These are phyloP conservation scores for Mortierella sp. DNA, from an alignment of 371 early-diverging fungal species.

Conservation along the genomic window DNA sequence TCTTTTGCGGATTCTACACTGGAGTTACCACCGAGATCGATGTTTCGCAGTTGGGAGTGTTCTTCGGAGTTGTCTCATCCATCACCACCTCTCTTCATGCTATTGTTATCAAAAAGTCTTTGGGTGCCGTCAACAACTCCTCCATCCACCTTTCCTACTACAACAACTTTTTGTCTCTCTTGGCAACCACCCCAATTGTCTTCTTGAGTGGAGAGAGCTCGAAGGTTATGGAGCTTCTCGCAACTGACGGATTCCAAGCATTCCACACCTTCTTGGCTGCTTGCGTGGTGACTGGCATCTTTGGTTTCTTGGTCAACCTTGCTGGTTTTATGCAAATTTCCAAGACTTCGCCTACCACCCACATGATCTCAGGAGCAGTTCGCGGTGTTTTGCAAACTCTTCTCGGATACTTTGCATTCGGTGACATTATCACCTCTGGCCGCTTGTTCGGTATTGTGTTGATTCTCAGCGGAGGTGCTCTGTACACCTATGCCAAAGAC, in stretches of 20 bases:
- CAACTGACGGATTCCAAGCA: conserved; percentile 8
- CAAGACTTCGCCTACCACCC: conserved; percentile 69
- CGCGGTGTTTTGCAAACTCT: conserved; percentile 66
- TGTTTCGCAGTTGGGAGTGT: conserved; percentile 51
- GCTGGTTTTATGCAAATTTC: conserved; percentile 74
- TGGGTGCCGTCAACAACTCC: conserved; percentile 60
- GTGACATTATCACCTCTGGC: conserved; percentile 59
- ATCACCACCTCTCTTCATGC: conserved; percentile 69
- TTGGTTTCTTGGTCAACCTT: conserved; percentile 70
- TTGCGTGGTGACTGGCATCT: conserved; percentile 61
- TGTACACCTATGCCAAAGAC: conserved; percentile 61
- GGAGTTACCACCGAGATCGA: conserved; percentile 62
- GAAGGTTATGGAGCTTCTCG: not conserved
- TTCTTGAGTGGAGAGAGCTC: conserved; percentile 58
- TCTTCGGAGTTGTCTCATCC: conserved; percentile 64
- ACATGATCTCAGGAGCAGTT: conserved; percentile 62
- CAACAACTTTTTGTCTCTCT: conserved; percentile 65
- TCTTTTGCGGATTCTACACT: conserved; percentile 65
- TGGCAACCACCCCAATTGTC: conserved; percentile 60
- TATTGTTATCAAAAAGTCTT: conserved; percentile 68
- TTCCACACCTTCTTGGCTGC: conserved; percentile 55
- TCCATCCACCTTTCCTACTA: conserved; percentile 70
- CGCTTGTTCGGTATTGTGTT: conserved; percentile 59
- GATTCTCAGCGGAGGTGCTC: conserved; percentile 59
- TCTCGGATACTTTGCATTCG: conserved; percentile 59